Conservation (phyloP, 2,329 filamentous ascomycete genomes). For the Botryotinia convoluta region DNA sequence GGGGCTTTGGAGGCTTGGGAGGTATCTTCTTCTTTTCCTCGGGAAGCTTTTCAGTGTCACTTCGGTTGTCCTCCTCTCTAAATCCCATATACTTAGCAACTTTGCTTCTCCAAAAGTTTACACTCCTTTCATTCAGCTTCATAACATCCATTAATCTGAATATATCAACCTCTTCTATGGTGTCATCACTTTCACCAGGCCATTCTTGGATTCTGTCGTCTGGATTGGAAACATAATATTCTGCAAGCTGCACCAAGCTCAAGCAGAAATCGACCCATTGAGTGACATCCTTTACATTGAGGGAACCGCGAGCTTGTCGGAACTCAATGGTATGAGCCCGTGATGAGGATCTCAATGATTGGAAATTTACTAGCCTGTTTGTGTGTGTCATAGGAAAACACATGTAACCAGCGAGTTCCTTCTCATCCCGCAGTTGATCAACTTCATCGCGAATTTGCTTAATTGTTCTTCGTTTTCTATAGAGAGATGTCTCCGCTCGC, state of each 20-base stretch:
- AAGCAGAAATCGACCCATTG: slow-evolving; percentile 33
- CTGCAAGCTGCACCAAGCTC: slow-evolving; percentile 27
- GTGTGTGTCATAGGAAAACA: slow-evolving; percentile 19
- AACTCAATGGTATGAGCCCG: slow-evolving; percentile 31
- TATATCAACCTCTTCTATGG: not conserved
- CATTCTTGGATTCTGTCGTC: slow-evolving; percentile 20
- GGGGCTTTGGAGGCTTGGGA: not conserved
- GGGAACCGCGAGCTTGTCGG: slow-evolving; percentile 29
- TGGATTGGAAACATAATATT: slow-evolving; percentile 23
- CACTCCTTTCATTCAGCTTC: not conserved
- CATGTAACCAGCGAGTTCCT: slow-evolving; percentile 16
- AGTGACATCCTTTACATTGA: slow-evolving; percentile 24
- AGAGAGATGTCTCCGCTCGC: not conserved
- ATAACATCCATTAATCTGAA: not conserved
- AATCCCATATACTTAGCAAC: slow-evolving; percentile 3
- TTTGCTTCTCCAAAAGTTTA: slow-evolving; percentile 3
- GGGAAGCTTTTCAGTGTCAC: slow-evolving; percentile 5
- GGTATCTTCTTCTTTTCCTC: not conserved
- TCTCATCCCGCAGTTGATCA: not conserved
- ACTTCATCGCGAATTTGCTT: slow-evolving; percentile 6
- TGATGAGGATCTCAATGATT: not conserved
- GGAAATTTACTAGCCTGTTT: slow-evolving; percentile 27
- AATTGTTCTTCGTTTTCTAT: not conserved
- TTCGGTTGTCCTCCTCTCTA: slow-evolving; percentile 2
- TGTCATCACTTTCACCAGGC: not conserved